Percentiles rank a stretch among this genome's conserved stretches.
Conservation (phyloP, 192 early-diverging fungal species). For the Backusella circina region DNA sequence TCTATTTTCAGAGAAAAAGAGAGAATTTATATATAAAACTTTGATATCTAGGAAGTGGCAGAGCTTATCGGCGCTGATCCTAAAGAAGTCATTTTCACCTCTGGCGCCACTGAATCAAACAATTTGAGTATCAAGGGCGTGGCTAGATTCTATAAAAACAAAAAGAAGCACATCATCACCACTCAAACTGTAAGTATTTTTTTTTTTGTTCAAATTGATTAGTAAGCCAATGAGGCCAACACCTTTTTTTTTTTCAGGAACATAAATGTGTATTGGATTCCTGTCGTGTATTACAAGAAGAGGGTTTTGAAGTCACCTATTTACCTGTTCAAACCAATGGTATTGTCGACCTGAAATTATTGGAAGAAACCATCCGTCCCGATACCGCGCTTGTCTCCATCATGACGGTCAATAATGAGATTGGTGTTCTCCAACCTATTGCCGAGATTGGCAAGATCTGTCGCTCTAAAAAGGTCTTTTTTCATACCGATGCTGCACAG, state of each 20-base stretch:
- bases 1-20: neutral
- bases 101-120: constrained; percentile 96
- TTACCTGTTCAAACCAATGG: constrained; percentile 84
- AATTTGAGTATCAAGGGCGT: constrained; percentile 93
- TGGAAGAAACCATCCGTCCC: constrained; percentile 83
- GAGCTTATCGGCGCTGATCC: constrained; percentile 85
- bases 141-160: constrained; percentile 90
- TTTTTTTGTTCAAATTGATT: neutral
- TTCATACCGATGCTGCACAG: constrained; percentile 97
- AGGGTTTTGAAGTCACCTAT: constrained; percentile 96
- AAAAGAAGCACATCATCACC: constrained; percentile 95
- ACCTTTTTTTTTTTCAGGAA: constrained; percentile 49
- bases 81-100: constrained; percentile 98
- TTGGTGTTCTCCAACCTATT: constrained; percentile 94
- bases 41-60: constrained; percentile 69
- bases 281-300: constrained; percentile 89
- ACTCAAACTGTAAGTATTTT: constrained; percentile 68
- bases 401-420: constrained; percentile 99
- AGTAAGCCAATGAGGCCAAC: neutral
- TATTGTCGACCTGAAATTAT: constrained; percentile 72
- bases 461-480: constrained; percentile 85
- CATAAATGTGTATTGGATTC: constrained; percentile 98
- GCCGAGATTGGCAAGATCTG: constrained; percentile 88
- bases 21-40: too few species aligned
- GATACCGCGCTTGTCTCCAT: constrained; percentile 90